Evolutionary conservation across 2,329 filamentous ascomycete genomes (phyloP), one percentile per base, ranked within the genome.

Genomic region (Beauveria caledonica): DNA sequence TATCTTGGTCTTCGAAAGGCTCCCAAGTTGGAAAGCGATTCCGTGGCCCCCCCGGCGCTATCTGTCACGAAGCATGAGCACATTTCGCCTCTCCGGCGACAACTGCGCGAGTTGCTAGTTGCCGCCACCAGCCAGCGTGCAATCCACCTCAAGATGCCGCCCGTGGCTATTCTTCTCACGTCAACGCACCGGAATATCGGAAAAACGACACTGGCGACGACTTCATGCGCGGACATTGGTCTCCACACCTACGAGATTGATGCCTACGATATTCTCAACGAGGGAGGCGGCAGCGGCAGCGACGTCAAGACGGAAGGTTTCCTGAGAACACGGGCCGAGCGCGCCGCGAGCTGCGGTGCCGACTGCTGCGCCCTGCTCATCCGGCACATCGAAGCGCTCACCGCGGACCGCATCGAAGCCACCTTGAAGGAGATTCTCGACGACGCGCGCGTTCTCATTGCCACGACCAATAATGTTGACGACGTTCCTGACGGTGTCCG

Each of bases 301-400:
- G 94, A 99, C 69, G 89, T 96, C 29, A 97, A 97, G 74, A 96
- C 92, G 0, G 93, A 97, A 69, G 92, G 90, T 1, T 89, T 96
- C 65, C 77, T 99, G 17, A 89, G 94, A 69, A 90, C 90, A 4
- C 84, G 94, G 55, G 90, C 92, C 1, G 94, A 96, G 63, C 84
- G 94, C 62, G 94, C 92, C 8, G 86, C 97, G 71, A 88, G 87
- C 65, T 97, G 94, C 69, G 94, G 94, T 0, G 74, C 91, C 0
- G 87, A 92, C 66, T 89, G 85, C 68, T 97, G 92, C 51, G 87
- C 88, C 5, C 75, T 99, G 54, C 78, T 97, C n/a, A 82, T 99
- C 66, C 86, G 87, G 62, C 94, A 99, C 68, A 84, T 97, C 45
- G 94, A 99, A 66, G 90, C 92, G 0, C 77, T 99, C 64, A 95